Base-by-base conservation (phyloP, 345 rosid species). In the Luvunga scandens region DNA sequence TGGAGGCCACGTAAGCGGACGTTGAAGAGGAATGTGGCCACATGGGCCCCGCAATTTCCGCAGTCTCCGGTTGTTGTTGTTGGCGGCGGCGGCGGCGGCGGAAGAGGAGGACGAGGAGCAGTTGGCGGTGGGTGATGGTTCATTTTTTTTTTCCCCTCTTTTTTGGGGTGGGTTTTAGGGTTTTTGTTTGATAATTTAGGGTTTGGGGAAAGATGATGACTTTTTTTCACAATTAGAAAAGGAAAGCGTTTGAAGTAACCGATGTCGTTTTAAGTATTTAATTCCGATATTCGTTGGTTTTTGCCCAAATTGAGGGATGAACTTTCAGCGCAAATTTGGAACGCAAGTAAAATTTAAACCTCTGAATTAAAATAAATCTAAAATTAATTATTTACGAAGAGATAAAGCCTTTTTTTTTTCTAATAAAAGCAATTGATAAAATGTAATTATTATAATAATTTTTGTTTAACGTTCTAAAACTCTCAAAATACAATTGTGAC, bases 1-100 rank as follows among this genome's bases (percentile, higher is more conserved):
- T 81, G 76, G 66, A 45, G 59, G 72, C 88, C 86, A 13, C 87
- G 90, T 79, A 83, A 83, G 3, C 89, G 89, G 14, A 88, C 92
- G 75, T 88, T 74, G 85, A 90, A 94, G 83, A 90, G 82, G 27
- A 88, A 66, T 82, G 79, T 79, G 0, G 73, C 33, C 28, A 82
- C 73, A 50, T 42, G 55, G 69, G 82, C 38, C 42, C 79, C 75
- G 84, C 98, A 94, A 64, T 86, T 81, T 33, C 82, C 77, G 88
- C 96, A 94, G 69, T 67, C 73, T 19, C 69, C 61, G 10, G 42
- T 21, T 9, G 59, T 63, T 19, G 27, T 14, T 14, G 63, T 45
- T 21, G 70, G 53, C 5, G 24, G 68, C 19, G 62, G n/a, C n/a
- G n/a, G n/a, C n/a, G n/a, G 64, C 50, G 30, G 53, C 33, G 62